phyloP scores from a whole-genome alignment of 768 basidiomycete genomes.

The Boletus subparvulus region DNA sequence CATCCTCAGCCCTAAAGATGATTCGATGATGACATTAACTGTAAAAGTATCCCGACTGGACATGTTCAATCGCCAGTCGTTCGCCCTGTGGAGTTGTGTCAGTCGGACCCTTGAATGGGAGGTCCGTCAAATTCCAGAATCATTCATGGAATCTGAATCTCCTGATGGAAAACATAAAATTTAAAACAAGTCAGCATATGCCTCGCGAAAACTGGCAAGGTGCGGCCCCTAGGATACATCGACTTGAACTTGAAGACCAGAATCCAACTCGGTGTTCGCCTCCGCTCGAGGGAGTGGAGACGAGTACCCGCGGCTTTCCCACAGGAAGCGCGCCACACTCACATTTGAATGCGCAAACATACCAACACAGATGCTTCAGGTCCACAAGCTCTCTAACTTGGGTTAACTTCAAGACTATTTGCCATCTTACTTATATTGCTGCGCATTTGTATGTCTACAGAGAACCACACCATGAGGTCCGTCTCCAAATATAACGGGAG shows the following conservation, averaged over 20 bases:
- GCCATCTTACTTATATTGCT: background rate
- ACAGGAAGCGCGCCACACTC: background rate
- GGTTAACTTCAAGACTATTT: background rate
- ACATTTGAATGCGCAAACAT: no score
- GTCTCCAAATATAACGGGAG: background rate
- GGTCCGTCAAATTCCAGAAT: no score
- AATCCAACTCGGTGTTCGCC: no score
- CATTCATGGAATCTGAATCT: no score
- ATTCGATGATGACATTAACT: background rate
- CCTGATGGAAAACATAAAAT: no score
- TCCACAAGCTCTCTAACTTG: background rate
- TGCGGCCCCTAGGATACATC: no score
- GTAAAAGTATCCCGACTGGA: no score
- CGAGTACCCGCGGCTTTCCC: background rate
- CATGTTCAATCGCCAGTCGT: background rate
- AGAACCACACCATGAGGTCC: no score
- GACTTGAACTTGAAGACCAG: background rate
- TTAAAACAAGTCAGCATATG: no score
- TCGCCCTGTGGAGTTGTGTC: background rate
- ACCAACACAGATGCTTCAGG: background rate
- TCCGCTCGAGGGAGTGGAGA: no score
- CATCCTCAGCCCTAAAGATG: background rate
- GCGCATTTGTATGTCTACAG: background rate
- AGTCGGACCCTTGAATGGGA: no score
- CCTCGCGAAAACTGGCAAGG: no score